A percentile compares a stretch with the other conserved stretches of the same genome.
Evolutionary conservation across 75 land plant genomes (phyloP).

Genomic region (Pseudotsuga menziesii): DNA sequence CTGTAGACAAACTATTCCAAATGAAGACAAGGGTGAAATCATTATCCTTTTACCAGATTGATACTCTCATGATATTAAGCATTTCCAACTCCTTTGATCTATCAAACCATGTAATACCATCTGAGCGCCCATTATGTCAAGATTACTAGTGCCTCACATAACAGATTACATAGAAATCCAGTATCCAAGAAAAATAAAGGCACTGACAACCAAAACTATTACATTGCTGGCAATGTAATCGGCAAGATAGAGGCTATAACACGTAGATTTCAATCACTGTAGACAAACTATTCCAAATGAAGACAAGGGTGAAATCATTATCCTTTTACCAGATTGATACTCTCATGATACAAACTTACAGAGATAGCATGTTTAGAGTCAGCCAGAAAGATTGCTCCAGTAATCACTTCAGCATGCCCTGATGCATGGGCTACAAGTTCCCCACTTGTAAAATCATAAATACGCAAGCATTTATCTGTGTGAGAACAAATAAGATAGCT

Average conservation of each 20-base stretch:
- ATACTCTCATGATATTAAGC: too few relatives aligned
- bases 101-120: too few relatives aligned
- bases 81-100: too few relatives aligned
- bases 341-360: constrained; percentile 23
- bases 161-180: too few relatives aligned
- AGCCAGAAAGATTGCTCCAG: constrained; percentile 60
- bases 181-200: too few relatives aligned
- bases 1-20: neutral
- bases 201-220: too few relatives aligned
- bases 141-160: too few relatives aligned
- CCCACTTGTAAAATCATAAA: constrained; percentile 63
- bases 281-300: constrained; percentile 1
- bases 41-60: too few relatives aligned
- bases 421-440: constrained; percentile 56
- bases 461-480: constrained; percentile 55
- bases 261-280: neutral
- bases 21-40: neutral
- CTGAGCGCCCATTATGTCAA: too few relatives aligned
- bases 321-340: too few relatives aligned
- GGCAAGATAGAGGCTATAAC: neutral
- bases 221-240: too few relatives aligned
- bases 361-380: constrained; percentile 66
- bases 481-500: constrained; percentile 63
- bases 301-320: too few relatives aligned
- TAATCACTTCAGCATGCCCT: constrained; percentile 75